Evolutionary conservation across 2,329 filamentous ascomycete genomes (phyloP).

Genomic region (Monilinia vaccinii-corymbosi): DNA sequence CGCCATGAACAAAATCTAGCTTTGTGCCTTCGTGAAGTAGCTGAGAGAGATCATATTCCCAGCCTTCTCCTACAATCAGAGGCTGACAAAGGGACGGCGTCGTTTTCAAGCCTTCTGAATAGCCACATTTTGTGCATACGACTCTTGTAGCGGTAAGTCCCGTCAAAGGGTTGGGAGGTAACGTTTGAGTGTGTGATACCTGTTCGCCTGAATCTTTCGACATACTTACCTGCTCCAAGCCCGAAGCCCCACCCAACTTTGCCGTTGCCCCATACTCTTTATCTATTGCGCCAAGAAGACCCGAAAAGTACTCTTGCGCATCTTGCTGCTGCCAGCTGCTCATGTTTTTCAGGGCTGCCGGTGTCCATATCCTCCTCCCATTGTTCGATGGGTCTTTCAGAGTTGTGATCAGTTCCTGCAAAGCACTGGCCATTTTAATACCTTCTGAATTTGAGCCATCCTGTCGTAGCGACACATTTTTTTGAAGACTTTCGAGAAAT

Average conservation of each 20-base stretch:
- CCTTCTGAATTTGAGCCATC: conserved; percentile 17
- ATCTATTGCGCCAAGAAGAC: conserved; percentile 76
- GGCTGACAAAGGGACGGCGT: conserved; percentile 93
- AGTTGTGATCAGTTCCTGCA: conserved; percentile 52
- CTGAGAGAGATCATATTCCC: conserved; percentile 62
- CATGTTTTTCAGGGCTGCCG: conserved; percentile 76
- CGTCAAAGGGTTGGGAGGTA: conserved; percentile 68
- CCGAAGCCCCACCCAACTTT: conserved; percentile 13
- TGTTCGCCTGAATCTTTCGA: not conserved
- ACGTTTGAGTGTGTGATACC: conserved; percentile 11
- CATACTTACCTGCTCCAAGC: conserved; percentile 20
- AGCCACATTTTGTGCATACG: conserved; percentile 75
- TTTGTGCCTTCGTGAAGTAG: conserved; percentile 77
- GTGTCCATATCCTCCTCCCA: conserved; percentile 73
- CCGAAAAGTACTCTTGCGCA: conserved; percentile 94
- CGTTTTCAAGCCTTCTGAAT: conserved; percentile 79
- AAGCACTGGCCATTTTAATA: conserved; percentile 28
- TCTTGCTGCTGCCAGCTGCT: conserved; percentile 95
- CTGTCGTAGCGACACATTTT: conserved; percentile 20
- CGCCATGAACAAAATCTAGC: conserved; percentile 77
- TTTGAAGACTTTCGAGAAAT: conserved; percentile 48
- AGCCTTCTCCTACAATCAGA: conserved; percentile 62
- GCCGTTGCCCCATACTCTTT: conserved; percentile 56
- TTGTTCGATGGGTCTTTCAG: conserved; percentile 63
- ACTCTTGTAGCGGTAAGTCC: conserved; percentile 83